Evolutionary conservation across 2,329 filamentous ascomycete species (phyloP), one percentile per base, ranked within the genome.

Genomic region (Byssochlamys sp.): DNA sequence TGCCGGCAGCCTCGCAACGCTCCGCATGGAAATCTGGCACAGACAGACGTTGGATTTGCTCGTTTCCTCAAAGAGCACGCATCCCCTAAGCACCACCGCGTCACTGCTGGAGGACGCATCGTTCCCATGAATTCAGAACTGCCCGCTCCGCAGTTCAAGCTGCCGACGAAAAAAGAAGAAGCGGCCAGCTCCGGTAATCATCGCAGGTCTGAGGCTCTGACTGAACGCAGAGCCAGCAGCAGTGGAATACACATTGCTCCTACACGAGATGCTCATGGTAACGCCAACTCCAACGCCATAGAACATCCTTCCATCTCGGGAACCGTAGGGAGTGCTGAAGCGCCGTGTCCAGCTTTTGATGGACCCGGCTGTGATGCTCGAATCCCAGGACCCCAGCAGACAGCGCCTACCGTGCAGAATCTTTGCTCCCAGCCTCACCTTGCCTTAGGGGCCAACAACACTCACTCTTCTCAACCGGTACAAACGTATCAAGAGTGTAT

Each of bases 81-180:
- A 6, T 78, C 77, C 35, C 76, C 77, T n/a, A 76, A 71, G 33
- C 74, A 78, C 58, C 74, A 79, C 55, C 74, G 77, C 55, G 77
- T 80, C 53, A 79, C 77, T 45, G 76, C 77, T 57, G 76, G 76
- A 25, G 77, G 77, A 7, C 72, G 71, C 48, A 78, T 80, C 28
- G 75, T 80, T 35, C 75, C 77, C n/a, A 77, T 78, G 72, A 67
- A 69, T 35, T 67, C 70, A 31, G 62, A 64, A 24, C 31, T 58
- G 10, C 65, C 71, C 26, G 69, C 69, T 56, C 73, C 75, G 4
- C 67, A 73, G 58, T 71, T 73, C 59, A 68, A 69, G 49, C 61
- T 73, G 39, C 62, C 63, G 7, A 59, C 60, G 25, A 63, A 54
- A 28, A 65, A 59, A 27, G 51, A 58, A 50, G 55, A 59, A 19